Conservation (phyloP, 1,284 basidiomycete species). For the Ustilago hordei region DNA sequence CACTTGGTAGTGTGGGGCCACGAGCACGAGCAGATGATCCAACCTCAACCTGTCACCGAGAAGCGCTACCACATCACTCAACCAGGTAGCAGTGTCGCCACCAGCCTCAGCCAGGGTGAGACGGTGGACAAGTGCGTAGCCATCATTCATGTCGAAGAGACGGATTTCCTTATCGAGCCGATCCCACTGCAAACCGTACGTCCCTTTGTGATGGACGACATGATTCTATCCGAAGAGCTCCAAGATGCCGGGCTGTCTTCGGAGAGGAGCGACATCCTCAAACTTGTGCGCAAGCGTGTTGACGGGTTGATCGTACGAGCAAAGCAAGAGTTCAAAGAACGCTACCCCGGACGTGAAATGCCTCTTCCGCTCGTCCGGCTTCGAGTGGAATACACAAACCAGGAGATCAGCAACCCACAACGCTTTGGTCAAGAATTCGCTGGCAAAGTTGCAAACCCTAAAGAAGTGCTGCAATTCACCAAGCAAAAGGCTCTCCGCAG, state of each 20-base stretch:
- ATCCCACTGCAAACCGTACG: conserved; percentile 89
- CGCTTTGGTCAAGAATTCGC: conserved; percentile 96
- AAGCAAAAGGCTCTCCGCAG: conserved; percentile 75
- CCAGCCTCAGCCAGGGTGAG: conserved; percentile 73
- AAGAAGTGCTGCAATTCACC: conserved; percentile 90
- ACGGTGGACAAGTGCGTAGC: conserved; percentile 59
- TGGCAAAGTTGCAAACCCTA: conserved; percentile 90
- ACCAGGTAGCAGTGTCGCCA: conserved; percentile 94
- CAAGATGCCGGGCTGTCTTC: conserved; percentile 39
- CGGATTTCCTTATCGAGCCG: conserved; percentile 85
- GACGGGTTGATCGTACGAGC: conserved; percentile 79
- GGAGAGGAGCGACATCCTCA: conserved; percentile 54
- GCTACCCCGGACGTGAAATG: conserved; percentile 68
- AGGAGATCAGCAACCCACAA: conserved; percentile 79
- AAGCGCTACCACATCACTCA: conserved; percentile 93
- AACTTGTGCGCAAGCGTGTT: conserved; percentile 54
- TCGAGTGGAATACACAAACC: conserved; percentile 71
- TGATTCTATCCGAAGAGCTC: conserved; percentile 77
- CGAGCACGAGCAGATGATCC: conserved; percentile 95
- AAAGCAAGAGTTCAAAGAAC: conserved; percentile 82
- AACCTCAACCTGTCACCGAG: conserved; percentile 88
- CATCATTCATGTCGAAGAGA: conserved; percentile 75
- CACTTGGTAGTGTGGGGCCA: conserved; percentile 97
- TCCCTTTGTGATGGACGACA: conserved; percentile 91
- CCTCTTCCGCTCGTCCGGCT: conserved; percentile 85